phyloP scores from a whole-genome alignment of 129 eudicot genomes.

The Pseudognaphalium luteoalbum region DNA sequence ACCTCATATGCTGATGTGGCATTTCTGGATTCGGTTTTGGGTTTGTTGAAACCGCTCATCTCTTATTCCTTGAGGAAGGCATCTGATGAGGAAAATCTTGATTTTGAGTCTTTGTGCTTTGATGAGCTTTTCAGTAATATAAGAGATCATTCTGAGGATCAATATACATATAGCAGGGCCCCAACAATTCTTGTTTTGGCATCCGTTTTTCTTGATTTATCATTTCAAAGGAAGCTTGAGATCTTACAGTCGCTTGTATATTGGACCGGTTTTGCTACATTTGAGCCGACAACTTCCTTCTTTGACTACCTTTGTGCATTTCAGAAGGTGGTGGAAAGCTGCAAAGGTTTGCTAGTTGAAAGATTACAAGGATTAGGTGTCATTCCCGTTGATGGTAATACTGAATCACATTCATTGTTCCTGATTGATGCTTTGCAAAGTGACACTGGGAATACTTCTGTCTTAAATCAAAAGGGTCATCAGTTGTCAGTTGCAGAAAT shows the following conservation, averaged over 20 bases:
- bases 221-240: constrained; percentile 60
- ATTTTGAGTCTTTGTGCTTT: constrained; percentile 82
- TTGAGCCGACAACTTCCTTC: constrained; percentile 60
- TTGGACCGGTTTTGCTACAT: constrained; percentile 74
- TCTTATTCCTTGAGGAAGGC: constrained; percentile 71
- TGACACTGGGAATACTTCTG: constrained; percentile 16
- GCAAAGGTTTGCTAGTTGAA: constrained; percentile 52
- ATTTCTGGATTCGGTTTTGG: constrained; percentile 64
- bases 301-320: constrained; percentile 82
- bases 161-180: constrained; percentile 45
- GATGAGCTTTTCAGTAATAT: constrained; percentile 67
- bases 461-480: constrained; percentile 27
- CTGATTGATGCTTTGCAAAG: constrained; percentile 50
- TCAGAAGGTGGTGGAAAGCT: constrained; percentile 61
- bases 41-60: constrained; percentile 74
- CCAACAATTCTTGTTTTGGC: constrained; percentile 71
- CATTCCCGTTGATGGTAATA: constrained; percentile 49
- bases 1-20: constrained; percentile 77
- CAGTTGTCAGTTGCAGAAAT: constrained; percentile 58
- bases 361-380: constrained; percentile 50
- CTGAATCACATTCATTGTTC: constrained; percentile 48
- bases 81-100: constrained; percentile 57
- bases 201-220: constrained; percentile 67
- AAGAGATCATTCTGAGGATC: constrained; percentile 34
- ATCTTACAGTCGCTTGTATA: constrained; percentile 49